phyloP scores from a whole-genome alignment of 257 asterid species.

The Cinchona pubescens region DNA sequence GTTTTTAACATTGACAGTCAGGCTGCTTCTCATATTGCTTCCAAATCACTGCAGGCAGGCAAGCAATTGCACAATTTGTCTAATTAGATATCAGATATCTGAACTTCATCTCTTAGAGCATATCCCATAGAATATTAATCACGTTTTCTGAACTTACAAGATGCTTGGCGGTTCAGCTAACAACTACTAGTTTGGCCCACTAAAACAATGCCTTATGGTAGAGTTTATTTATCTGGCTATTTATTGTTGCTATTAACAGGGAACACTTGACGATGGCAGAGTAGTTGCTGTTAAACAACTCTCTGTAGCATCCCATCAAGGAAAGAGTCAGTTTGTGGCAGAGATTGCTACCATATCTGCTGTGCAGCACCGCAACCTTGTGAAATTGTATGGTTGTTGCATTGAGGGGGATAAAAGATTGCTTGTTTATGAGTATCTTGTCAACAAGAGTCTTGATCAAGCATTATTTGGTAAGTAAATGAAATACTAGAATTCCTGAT shows the following conservation, averaged over 20 bases:
- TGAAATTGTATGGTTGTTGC: constrained; percentile 76
- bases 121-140: background rate
- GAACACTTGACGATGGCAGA: constrained; percentile 69
- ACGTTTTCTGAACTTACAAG: background rate
- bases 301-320: constrained; percentile 80
- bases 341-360: constrained; percentile 92
- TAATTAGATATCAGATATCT: background rate
- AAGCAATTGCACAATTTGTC: background rate
- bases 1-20: background rate
- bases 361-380: constrained; percentile 91
- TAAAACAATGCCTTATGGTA: background rate
- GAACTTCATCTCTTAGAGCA: background rate
- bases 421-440: constrained; percentile 82
- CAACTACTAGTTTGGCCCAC: background rate
- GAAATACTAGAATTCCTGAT: background rate
- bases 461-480: constrained; percentile 53
- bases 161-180: background rate
- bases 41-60: background rate
- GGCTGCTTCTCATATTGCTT: background rate
- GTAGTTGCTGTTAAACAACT: constrained; percentile 75
- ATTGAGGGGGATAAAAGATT: constrained; percentile 65
- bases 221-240: background rate
- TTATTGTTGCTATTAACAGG: constrained; percentile 37
- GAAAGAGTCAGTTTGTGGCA: constrained; percentile 80
- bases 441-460: constrained; percentile 73